Percentiles rank a stretch among this genome's conserved stretches.
Conservation (phyloP, 768 basidiomycete genomes). For the Lactarius tabidus region DNA sequence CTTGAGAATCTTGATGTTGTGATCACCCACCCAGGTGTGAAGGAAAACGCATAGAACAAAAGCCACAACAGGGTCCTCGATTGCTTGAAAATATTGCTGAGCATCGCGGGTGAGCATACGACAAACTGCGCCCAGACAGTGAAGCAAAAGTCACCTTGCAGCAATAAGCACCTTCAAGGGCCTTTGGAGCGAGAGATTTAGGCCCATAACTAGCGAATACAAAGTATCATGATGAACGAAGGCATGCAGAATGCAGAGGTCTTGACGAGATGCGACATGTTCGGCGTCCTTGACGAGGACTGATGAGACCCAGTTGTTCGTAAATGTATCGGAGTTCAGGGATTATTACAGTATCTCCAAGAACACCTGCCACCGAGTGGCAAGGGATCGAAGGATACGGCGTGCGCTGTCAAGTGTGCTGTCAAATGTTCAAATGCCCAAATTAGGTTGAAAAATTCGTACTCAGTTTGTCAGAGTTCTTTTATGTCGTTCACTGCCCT, state of each 20-base stretch:
- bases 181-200: conserved; percentile 1
- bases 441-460: background rate
- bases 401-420: conserved; percentile 28
- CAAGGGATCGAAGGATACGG: conserved; percentile 38
- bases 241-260: background rate
- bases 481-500: conserved; percentile 17
- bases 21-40: conserved; percentile 30
- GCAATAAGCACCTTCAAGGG: background rate
- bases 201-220: conserved; percentile 18
- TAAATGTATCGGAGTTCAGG: conserved; percentile 38
- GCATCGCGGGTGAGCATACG: background rate
- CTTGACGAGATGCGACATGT: background rate
- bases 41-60: conserved; percentile 28
- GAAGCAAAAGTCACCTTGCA: conserved; percentile 10
- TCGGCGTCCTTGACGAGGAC: conserved; percentile 20
- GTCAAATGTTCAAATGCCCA: background rate
- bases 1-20: conserved; percentile 23
- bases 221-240: background rate
- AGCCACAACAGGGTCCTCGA: conserved; percentile 26
- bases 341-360: conserved; percentile 35
- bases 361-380: conserved; percentile 39
- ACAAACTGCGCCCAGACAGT: background rate
- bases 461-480: conserved; percentile 13
- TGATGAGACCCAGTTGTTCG: conserved; percentile 38
- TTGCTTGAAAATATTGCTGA: conserved; percentile 25